Evolutionary conservation across 805 yeast genomes (phyloP), one percentile per base, ranked within the genome.

Genomic region (Hanseniaspora lachancei): DNA sequence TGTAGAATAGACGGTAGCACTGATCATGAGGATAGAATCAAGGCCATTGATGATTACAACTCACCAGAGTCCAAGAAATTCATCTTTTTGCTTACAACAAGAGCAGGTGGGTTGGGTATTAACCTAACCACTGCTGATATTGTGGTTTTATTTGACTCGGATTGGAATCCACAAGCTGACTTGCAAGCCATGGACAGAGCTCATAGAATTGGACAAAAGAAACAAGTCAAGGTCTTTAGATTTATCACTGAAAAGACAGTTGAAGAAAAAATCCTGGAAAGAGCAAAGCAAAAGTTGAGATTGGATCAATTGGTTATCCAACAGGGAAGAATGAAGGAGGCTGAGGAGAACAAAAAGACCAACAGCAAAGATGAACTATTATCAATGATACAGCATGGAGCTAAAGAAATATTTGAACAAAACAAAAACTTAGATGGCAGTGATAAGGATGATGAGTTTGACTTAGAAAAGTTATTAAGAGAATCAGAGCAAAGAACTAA

Each of bases 91-190:
- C 72, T 85, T 60, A 85, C 95, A 5, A 85, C 95, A 3, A 78
- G 95, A 73, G 95, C 95, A 47, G 93, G 96, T 69, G 96, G 96
- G 12, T 74, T 88, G 66, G 95, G 95, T 69, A 85, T 85, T 63
- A 85, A 85, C 64, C 74, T 85, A 63, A 85, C 93, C 4, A 72
- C 81, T n/a, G 93, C 93, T 1, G 89, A 85, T 67, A 74, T 82
- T 59, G 95, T 85, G 48, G 77, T 85, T 2, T 68, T 85, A 47
- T 85, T 74, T 64, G 95, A 85, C 68, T 82, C 89, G 3, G 95
- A 85, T 66, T 85, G 95, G 95, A 85, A 85, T 61, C 95, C 95
- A 1, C 95, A 85, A 64, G 93, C 91, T 4, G 95, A 85, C 74
- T 75, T 85, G 60, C 95, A 85, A 68, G 91, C 91, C 1, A 85